Evolutionary conservation across 2,329 filamentous ascomycete species (phyloP), one percentile per base, ranked within the genome.

Genomic region (Emergomyces pasteurianus): DNA sequence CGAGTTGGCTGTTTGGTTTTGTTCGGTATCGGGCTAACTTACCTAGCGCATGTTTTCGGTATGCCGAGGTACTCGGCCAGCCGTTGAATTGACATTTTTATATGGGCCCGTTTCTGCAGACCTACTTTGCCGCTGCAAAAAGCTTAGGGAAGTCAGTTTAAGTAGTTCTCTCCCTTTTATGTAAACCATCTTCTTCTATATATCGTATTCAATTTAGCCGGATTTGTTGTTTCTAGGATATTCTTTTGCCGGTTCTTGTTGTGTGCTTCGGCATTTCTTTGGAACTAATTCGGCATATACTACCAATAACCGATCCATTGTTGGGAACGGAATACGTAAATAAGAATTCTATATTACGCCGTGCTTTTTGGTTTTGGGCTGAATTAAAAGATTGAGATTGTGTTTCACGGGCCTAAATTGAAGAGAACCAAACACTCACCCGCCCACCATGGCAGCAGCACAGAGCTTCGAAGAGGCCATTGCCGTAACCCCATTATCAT

Each of bases 381-480:
- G 26, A 14, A 7, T 52, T 34, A 8, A 34, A 31, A n/a, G 16
- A 16, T 18, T 5, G 23, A 16, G 23, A 52, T 52, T 8, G 26
- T 2, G 31, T n/a, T 31, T 31, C 18, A 23, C 3, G 49, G 31
- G 3, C 9, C 49, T 10, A 52, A 52, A 28, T 49, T 49, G 46
- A 26, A 49, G 12, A 2, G 10, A 16, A 38, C 21, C 34, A 21
- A 21, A 55, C 12, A 21, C 12, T 21, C n/a, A 23, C 4, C 8
- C 52, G 5, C 23, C 49, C 21, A 49, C 31, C 28, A 60, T 60
- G 52, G 52, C 52, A 8, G 10, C 54, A 26, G 52, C 28, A 14
- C 26, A 53, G 31, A 64, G 66, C 43, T 76, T 75, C 55, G 72
- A 73, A 60, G 70, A 75, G 47, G 74, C 74, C 26, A 72, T 74